phyloP scores from a whole-genome alignment of 305 asterid species.

The Caryopteris hybrid region DNA sequence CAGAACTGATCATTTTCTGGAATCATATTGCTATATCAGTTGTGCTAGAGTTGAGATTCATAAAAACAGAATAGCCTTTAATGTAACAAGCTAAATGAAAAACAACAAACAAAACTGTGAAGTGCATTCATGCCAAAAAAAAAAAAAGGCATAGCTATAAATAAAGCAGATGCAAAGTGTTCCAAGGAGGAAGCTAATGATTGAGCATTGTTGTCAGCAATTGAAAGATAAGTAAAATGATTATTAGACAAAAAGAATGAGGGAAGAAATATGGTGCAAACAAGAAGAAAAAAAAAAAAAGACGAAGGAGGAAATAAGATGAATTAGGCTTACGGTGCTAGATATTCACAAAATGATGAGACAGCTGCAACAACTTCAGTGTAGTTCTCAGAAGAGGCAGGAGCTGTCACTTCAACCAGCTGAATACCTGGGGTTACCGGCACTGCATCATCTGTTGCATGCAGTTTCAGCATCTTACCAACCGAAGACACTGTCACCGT shows the following conservation, averaged over 20 bases:
- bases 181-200: no score
- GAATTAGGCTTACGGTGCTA: slow-evolving; percentile 83
- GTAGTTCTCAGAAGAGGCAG: slow-evolving; percentile 86
- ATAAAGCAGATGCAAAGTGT: background rate
- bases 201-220: no score
- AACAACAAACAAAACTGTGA: background rate
- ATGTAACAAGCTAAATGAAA: no score
- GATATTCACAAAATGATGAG: slow-evolving; percentile 85
- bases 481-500: slow-evolving; percentile 79
- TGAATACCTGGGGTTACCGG: slow-evolving; percentile 93
- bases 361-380: slow-evolving; percentile 69
- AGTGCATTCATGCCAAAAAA: background rate
- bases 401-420: slow-evolving; percentile 90
- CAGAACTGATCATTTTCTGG: background rate
- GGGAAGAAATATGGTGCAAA: background rate
- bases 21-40: background rate
- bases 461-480: slow-evolving; percentile 86
- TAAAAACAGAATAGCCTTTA: background rate
- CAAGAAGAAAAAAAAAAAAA: background rate
- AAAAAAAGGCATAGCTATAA: background rate
- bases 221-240: no score
- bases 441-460: slow-evolving; percentile 81
- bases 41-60: background rate
- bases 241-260: background rate
- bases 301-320: background rate